These are phyloP conservation scores for Hypoxylon rubiginosum DNA, from an alignment of 2,329 filamentous ascomycete species.

Conservation along the genomic window DNA sequence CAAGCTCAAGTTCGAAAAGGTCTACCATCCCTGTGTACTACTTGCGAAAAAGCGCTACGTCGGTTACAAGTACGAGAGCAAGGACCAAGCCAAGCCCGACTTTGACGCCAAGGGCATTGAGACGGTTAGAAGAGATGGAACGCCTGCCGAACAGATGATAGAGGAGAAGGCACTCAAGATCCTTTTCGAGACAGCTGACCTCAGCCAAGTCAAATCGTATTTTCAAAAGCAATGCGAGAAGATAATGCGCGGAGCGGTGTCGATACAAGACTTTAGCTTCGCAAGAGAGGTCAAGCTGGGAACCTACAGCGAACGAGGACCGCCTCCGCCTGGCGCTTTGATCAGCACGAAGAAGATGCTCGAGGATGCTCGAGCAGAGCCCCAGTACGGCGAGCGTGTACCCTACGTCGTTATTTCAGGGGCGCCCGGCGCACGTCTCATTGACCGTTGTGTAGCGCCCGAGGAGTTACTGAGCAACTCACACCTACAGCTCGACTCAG, in stretches of 20 bases:
- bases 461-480: conserved; percentile 83
- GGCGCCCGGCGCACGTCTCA: conserved; percentile 84
- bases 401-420: conserved; percentile 95
- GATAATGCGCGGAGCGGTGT: conserved; percentile 90
- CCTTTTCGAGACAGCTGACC: conserved; percentile 89
- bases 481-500: conserved; percentile 85
- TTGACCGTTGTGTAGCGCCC: conserved; percentile 91
- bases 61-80: conserved; percentile 93
- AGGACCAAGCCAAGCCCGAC: conserved; percentile 80
- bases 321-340: conserved; percentile 86
- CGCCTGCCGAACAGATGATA: conserved; percentile 95
- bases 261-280: conserved; percentile 96
- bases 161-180: conserved; percentile 92
- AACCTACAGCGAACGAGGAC: conserved; percentile 85
- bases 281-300: conserved; percentile 92
- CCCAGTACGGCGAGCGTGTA: conserved; percentile 94
- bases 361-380: conserved; percentile 85
- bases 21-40: conserved; percentile 94
- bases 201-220: conserved; percentile 89
- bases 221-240: conserved; percentile 92
- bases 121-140: conserved; percentile 94
- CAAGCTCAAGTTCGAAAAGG: conserved; percentile 98
- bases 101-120: conserved; percentile 99
- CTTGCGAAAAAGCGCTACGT: conserved; percentile 98
- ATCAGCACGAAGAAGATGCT: conserved; percentile 91